Conservation (phyloP, 2,329 filamentous ascomycete species). For the Fusarium guadeloupense region DNA sequence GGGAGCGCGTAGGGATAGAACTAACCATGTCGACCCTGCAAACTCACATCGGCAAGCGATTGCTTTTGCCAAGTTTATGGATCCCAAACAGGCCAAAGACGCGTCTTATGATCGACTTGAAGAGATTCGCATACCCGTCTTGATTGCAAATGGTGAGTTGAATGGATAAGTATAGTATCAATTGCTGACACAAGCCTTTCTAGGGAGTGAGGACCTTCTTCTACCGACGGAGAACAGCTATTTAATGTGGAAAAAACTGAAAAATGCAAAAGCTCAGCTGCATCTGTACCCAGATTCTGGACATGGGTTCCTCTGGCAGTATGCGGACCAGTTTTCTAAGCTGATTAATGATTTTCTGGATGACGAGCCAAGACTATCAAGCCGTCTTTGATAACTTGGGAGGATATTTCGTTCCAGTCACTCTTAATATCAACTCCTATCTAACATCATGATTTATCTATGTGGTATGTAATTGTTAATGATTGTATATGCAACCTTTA, state of each 20-base stretch:
- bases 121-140: slow-evolving; percentile 48
- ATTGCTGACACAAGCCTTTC: background rate
- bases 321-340: slow-evolving; percentile 45
- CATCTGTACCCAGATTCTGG: slow-evolving; percentile 50
- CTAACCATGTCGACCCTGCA: slow-evolving; percentile 39
- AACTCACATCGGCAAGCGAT: slow-evolving; percentile 45
- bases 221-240: slow-evolving; percentile 51
- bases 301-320: slow-evolving; percentile 50
- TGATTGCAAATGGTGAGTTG: slow-evolving; percentile 52
- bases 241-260: slow-evolving; percentile 50
- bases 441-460: background rate
- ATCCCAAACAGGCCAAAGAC: slow-evolving; percentile 45
- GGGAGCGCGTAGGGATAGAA: slow-evolving; percentile 40
- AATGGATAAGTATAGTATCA: fast-evolving
- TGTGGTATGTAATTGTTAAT: background rate
- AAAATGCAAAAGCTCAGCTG: slow-evolving; percentile 44
- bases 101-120: slow-evolving; percentile 48
- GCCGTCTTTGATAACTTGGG: slow-evolving; percentile 17
- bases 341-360: slow-evolving; percentile 48
- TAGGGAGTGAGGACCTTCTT: slow-evolving; percentile 49
- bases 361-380: slow-evolving; percentile 12
- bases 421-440: background rate
- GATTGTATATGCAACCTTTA: background rate
- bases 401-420: background rate
- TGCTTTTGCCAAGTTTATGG: slow-evolving; percentile 50